Evolutionary conservation across 1,139 yeast genomes (phyloP).

Genomic region (Geotrichum restrictum): DNA sequence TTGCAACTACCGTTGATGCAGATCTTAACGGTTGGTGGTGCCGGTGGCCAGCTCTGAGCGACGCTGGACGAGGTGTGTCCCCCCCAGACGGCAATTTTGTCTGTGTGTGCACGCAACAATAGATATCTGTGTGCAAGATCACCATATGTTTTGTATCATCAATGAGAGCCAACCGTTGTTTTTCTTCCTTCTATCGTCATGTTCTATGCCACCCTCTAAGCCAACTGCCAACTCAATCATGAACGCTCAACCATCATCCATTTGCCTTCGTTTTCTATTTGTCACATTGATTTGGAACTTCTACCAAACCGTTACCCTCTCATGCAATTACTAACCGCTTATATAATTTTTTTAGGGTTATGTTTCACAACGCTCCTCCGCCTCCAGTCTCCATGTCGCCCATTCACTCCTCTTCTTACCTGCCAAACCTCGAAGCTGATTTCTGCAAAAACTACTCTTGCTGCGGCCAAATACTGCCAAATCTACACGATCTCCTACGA

Average conservation of each 20-base stretch:
- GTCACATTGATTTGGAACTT: slow-evolving; percentile 1
- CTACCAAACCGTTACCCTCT: background rate
- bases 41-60: too few species aligned
- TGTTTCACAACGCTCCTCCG: slow-evolving; percentile 34
- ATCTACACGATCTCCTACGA: slow-evolving; percentile 84
- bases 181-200: background rate
- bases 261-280: background rate
- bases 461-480: slow-evolving; percentile 89
- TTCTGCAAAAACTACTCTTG: slow-evolving; percentile 95
- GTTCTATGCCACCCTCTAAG: background rate
- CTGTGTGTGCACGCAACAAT: too few species aligned
- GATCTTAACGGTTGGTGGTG: too few species aligned
- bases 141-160: too few species aligned
- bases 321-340: slow-evolving; percentile 6
- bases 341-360: slow-evolving; percentile 26
- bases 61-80: too few species aligned
- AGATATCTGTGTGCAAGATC: too few species aligned
- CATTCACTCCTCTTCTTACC: slow-evolving; percentile 61
- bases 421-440: slow-evolving; percentile 90
- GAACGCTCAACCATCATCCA: background rate
- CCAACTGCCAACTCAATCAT: too few species aligned
- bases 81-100: too few species aligned
- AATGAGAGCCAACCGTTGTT: too few species aligned
- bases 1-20: too few species aligned
- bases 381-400: slow-evolving; percentile 46